Evolutionary conservation across 1,139 yeast genomes (phyloP).

Genomic region (Sugiyamaella japonica): DNA sequence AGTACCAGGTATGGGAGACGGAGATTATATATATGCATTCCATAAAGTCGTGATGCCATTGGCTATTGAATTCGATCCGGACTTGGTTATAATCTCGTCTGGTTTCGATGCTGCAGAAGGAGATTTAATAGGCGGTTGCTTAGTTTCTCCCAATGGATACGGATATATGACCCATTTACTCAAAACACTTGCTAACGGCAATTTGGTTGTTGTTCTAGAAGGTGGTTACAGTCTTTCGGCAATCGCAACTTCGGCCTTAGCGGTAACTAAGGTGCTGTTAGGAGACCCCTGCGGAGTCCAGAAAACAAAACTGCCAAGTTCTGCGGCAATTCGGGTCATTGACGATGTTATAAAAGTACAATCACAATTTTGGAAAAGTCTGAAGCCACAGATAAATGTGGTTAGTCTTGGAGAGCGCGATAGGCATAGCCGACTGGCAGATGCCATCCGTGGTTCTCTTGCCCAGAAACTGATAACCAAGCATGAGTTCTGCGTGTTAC

Average conservation of each 20-base stretch:
- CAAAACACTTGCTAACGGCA: constrained; percentile 84
- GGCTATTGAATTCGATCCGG: constrained; percentile 87
- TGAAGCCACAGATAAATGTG: constrained; percentile 64
- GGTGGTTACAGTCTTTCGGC: constrained; percentile 96
- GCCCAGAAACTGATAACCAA: constrained; percentile 7
- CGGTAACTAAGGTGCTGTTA: constrained; percentile 84
- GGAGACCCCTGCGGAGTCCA: constrained; percentile 95
- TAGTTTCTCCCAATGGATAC: constrained; percentile 92
- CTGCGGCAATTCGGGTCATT: constrained; percentile 70
- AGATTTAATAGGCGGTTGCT: constrained; percentile 97
- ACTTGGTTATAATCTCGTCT: constrained; percentile 85
- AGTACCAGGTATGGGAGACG: constrained; percentile 90
- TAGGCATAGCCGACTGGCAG: constrained; percentile 18
- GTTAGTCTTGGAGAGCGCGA: constrained; percentile 30
- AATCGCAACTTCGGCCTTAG: constrained; percentile 85
- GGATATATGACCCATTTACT: constrained; percentile 95
- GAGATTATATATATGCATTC: constrained; percentile 93
- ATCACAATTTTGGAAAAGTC: constrained; percentile 83
- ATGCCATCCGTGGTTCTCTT: constrained; percentile 16
- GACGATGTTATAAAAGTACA: constrained; percentile 81
- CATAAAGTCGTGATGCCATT: constrained; percentile 86
- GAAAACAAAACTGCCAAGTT: constrained; percentile 64
- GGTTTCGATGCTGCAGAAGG: constrained; percentile 99
- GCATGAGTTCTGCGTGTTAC: constrained; percentile 13
- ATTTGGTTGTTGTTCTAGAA: constrained; percentile 84